These are phyloP conservation scores for Thelephora aurantiotincta DNA, from an alignment of 768 basidiomycete genomes.

Conservation along the genomic window DNA sequence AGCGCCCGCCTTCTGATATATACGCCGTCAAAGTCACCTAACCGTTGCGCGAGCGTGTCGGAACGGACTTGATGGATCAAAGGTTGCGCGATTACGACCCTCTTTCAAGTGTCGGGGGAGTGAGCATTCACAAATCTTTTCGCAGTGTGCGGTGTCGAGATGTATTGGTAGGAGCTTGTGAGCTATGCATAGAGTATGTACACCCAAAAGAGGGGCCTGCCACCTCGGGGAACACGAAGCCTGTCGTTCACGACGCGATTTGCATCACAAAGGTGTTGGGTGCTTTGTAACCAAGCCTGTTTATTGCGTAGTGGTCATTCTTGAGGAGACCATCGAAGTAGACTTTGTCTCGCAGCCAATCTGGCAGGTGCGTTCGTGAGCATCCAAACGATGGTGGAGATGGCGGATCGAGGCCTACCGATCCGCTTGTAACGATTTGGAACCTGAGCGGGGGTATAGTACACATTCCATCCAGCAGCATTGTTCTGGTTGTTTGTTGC, in stretches of 20 bases:
- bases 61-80: no score
- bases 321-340: constrained; percentile 53
- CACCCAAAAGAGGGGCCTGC: no score
- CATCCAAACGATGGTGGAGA: neutral
- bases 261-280: constrained; percentile 72
- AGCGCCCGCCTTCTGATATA: no score
- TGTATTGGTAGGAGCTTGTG: no score
- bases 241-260: constrained; percentile 24
- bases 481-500: constrained; percentile 26
- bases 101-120: no score
- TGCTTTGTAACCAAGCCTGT: constrained; percentile 61
- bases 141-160: no score
- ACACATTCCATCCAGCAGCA: constrained; percentile 27
- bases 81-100: no score
- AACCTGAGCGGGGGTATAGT: constrained; percentile 29
- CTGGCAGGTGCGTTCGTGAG: constrained; percentile 19
- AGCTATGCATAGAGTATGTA: no score
- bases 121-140: no score
- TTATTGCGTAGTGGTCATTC: constrained; percentile 43
- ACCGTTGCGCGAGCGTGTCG: no score
- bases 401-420: constrained; percentile 31
- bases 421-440: constrained; percentile 44
- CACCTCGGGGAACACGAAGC: neutral
- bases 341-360: constrained; percentile 63
- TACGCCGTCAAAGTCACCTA: no score